Conservation (phyloP, 2,329 filamentous ascomycete species). For the Clonostachys rosea region DNA sequence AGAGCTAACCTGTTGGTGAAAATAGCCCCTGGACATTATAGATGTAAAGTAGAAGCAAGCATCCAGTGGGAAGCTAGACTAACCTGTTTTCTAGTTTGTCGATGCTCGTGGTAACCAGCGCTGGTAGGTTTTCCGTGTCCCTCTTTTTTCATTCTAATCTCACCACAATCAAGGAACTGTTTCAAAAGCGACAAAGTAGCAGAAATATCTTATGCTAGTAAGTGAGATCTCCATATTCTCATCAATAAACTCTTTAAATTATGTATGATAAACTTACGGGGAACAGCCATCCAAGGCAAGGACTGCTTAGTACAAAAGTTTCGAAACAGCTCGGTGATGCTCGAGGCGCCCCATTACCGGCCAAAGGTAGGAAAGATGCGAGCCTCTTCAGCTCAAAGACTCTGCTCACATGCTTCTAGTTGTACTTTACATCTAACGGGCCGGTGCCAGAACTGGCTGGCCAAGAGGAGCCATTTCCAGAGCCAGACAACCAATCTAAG, state of each 20-base stretch:
- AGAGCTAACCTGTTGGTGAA: conserved; percentile 24
- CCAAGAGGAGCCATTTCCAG: conserved; percentile 70
- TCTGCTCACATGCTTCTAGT: conserved; percentile 19
- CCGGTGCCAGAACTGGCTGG: conserved; percentile 52
- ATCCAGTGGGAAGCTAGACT: neutral
- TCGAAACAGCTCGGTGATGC: conserved; percentile 93
- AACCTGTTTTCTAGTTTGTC: conserved; percentile 57
- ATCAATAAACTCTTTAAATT: neutral
- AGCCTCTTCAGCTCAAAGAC: neutral
- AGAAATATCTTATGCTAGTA: conserved; percentile 93
- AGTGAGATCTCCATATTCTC: conserved; percentile 21
- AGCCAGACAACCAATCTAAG: conserved; percentile 80
- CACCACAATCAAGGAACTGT: conserved; percentile 54
- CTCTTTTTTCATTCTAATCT: neutral
- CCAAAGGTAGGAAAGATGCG: conserved; percentile 60
- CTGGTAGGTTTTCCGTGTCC: conserved; percentile 42
- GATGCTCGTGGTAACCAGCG: conserved; percentile 64
- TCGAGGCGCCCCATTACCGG: conserved; percentile 74
- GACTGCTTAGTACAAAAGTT: conserved; percentile 93
- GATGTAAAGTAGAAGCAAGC: conserved; percentile 41
- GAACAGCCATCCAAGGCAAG: conserved; percentile 78
- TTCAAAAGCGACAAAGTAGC: conserved; percentile 82
- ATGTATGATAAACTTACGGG: conserved; percentile 8
- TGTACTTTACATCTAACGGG: conserved; percentile 47
- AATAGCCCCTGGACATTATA: conserved; percentile 67